phyloP scores from a whole-genome alignment of 2,329 filamentous ascomycete genomes.

The Fusarium sp. region DNA sequence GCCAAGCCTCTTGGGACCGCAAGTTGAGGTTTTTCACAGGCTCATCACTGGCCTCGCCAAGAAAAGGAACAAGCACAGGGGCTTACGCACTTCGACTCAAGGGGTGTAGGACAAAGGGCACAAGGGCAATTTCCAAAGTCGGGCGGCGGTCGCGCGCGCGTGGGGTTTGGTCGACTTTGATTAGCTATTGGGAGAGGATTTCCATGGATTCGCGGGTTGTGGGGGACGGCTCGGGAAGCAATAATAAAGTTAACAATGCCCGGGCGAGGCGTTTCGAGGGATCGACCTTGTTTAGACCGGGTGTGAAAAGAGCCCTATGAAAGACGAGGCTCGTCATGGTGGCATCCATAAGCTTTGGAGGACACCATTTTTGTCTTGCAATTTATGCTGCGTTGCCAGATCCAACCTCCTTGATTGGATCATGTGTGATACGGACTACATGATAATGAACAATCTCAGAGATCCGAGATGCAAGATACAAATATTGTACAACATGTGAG shows the following conservation, averaged over 20 bases:
- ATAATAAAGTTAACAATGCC: neutral
- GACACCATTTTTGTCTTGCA: neutral
- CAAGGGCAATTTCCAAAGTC: conserved; percentile 30
- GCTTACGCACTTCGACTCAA: neutral
- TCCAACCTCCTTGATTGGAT: neutral
- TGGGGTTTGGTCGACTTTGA: neutral
- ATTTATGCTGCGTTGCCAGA: neutral
- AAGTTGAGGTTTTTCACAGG: conserved; percentile 14
- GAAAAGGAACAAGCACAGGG: neutral
- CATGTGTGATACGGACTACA: neutral
- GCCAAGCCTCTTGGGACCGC: conserved; percentile 24
- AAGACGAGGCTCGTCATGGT: neutral
- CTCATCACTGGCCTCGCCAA: neutral
- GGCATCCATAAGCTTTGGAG: neutral
- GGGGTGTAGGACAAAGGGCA: conserved; percentile 7
- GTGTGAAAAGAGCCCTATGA: neutral
- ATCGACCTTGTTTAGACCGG: neutral
- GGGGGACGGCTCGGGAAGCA: neutral
- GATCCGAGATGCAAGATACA: conserved; percentile 11
- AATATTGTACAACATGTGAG: conserved; percentile 9
- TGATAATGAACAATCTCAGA: neutral
- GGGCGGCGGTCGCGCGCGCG: neutral
- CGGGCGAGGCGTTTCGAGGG: neutral
- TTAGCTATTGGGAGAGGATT: neutral
- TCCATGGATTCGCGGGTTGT: neutral